phyloP scores from a whole-genome alignment of 192 early-diverging fungal genomes.

The Backusella westeae region DNA sequence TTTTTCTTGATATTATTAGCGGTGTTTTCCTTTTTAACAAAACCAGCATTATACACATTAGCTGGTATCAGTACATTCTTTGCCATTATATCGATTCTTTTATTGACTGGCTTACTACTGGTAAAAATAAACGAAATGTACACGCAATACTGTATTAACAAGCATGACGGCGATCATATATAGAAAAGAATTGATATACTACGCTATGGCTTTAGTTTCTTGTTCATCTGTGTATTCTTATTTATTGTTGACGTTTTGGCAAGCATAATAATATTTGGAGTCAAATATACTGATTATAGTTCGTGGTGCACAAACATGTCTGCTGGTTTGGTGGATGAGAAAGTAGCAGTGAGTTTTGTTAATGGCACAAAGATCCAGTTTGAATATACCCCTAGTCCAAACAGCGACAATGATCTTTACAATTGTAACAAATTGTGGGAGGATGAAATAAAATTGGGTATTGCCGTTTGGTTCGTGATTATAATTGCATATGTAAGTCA shows the following conservation, averaged over 20 bases:
- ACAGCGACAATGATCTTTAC: conserved; percentile 10
- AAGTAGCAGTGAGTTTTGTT: conserved; percentile 10
- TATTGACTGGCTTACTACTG: background rate
- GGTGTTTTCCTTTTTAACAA: background rate
- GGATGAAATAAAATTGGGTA: conserved; percentile 26
- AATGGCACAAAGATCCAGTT: conserved; percentile 25
- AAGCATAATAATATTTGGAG: background rate
- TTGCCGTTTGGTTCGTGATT: conserved; percentile 17
- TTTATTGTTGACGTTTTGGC: background rate
- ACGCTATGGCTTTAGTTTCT: background rate
- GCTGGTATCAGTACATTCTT: background rate
- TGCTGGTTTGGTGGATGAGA: background rate
- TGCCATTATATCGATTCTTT: background rate
- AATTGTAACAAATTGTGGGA: conserved; percentile 30
- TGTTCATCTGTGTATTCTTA: background rate
- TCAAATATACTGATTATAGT: background rate
- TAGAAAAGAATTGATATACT: background rate
- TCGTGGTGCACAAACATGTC: background rate
- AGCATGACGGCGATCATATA: too few relatives aligned
- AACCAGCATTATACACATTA: background rate
- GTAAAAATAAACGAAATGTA: background rate
- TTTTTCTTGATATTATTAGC: background rate
- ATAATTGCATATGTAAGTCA: conserved; percentile 27
- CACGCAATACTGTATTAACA: too few relatives aligned
- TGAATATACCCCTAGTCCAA: conserved; percentile 16